Evolutionary conservation across 2,329 filamentous ascomycete species (phyloP), one percentile per base, ranked within the genome.

Genomic region (Talaromyces funiculosus): DNA sequence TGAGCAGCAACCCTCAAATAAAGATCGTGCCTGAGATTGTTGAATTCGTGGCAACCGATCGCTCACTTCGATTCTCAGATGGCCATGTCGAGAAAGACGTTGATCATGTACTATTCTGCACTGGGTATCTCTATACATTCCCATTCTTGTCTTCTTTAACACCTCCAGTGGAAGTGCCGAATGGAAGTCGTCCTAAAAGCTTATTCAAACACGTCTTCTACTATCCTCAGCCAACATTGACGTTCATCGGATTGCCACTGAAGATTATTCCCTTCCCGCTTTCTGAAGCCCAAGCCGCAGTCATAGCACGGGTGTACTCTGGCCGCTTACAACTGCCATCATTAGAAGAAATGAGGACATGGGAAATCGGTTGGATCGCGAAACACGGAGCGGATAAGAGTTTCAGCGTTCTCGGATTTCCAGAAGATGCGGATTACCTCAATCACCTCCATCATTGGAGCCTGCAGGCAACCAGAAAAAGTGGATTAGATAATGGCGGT

Each of bases 251-350:
- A 0, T 78, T 97, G 40, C 87, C 89, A 16, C 88, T 92, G 70
- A 89, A 88, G 66, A 84, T 94, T n/a, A 88, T 95, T n/a, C 93
- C 93, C 0, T 96, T 96, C 71, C 88, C 90, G 0, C 68, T 94
- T 1, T 82, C 87, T 0, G 91, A 97, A 75, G 86, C 84, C 5
- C 92, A 97, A 73, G 86, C 86, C 0, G 88, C 92, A 0, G 83
- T 90, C 0, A 80, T 95, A 49, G 85, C 92, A 2, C 84, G 90
- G 1, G 82, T 92, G 0, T 96, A 90, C 83, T 84, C 90, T 0
- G 88, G 89, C 35, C 77, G 84, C 0, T 77, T 96, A 0, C 64
- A 75, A 0, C 77, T 96, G 8, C 92, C 92, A 0, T 69, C 83
- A 0, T 72, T 71, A 1, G 70, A 77, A 0, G 84, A 85, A 56